Conservation (phyloP, 805 yeast genomes). For the Monosporozyma yasuniensis region DNA sequence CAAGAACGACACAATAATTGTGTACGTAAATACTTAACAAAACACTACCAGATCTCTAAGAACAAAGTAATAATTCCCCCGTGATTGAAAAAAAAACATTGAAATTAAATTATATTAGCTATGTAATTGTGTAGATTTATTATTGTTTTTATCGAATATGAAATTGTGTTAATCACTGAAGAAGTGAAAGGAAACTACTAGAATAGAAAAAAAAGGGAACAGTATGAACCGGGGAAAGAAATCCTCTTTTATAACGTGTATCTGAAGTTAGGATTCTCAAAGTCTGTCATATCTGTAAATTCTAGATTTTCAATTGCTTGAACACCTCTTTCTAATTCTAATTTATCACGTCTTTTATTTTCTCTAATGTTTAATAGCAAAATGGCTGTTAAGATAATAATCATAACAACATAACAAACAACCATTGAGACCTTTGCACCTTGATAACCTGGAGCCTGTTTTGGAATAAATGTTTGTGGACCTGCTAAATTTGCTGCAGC, state of each 20-base stretch:
- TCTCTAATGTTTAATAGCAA: constrained; percentile 28
- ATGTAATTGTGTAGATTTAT: too few relatives aligned
- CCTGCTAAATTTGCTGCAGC: constrained; percentile 64
- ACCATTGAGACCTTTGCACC: constrained; percentile 48
- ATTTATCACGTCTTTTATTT: constrained; percentile 36
- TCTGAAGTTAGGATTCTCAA: constrained; percentile 36
- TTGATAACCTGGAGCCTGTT: constrained; percentile 49
- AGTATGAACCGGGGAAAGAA: too few relatives aligned
- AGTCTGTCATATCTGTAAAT: constrained; percentile 39
- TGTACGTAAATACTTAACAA: too few relatives aligned
- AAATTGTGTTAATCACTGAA: too few relatives aligned
- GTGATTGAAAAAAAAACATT: too few relatives aligned
- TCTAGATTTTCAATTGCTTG: constrained; percentile 22
- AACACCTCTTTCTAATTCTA: constrained; percentile 14
- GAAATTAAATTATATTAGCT: too few relatives aligned
- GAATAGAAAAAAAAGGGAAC: too few relatives aligned
- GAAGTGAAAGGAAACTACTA: too few relatives aligned
- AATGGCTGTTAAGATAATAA: constrained; percentile 30
- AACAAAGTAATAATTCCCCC: too few relatives aligned
- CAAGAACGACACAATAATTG: too few relatives aligned
- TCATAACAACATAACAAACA: constrained; percentile 37
- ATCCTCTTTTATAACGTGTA: constrained; percentile 16
- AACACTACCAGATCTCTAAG: too few relatives aligned
- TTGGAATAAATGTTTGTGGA: constrained; percentile 56
- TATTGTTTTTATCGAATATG: too few relatives aligned